Evolutionary conservation across 176 grass and related monocot species (phyloP).

Genomic region (Raddia distichophylla): DNA sequence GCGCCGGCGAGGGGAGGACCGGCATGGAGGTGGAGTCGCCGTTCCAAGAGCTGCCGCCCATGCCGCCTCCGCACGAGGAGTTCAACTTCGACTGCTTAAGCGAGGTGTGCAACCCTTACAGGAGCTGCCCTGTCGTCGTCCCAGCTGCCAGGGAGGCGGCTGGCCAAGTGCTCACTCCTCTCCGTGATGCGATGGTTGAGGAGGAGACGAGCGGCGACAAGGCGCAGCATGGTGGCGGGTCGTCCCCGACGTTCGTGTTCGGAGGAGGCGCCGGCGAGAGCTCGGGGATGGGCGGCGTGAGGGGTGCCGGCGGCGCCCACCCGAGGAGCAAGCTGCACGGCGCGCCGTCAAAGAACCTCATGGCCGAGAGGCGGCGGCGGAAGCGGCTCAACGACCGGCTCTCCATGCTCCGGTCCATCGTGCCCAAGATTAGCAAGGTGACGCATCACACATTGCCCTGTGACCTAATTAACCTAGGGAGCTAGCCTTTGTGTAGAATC

Average conservation of each 20-base stretch:
- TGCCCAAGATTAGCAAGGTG: constrained; percentile 88
- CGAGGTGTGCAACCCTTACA: constrained; percentile 72
- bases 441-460: neutral
- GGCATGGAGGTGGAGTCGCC: constrained; percentile 13
- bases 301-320: constrained; percentile 9
- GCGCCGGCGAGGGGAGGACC: neutral
- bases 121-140: constrained; percentile 1
- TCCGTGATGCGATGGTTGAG: constrained; percentile 45
- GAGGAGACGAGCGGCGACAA: constrained; percentile 30
- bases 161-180: neutral
- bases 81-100: constrained; percentile 77
- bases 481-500: neutral
- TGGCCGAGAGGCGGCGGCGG: constrained; percentile 78
- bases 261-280: constrained; percentile 31
- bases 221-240: neutral
- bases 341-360: constrained; percentile 76
- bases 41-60: constrained; percentile 31
- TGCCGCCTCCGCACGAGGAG: constrained; percentile 42
- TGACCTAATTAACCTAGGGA: constrained; percentile 4
- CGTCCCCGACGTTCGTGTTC: constrained; percentile 49
- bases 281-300: constrained; percentile 10
- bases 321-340: constrained; percentile 45
- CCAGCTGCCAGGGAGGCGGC: neutral
- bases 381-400: constrained; percentile 87
- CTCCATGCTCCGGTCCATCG: constrained; percentile 90